phyloP scores from a whole-genome alignment of 2,329 filamentous ascomycete genomes.

The Aspergillus hortae region DNA sequence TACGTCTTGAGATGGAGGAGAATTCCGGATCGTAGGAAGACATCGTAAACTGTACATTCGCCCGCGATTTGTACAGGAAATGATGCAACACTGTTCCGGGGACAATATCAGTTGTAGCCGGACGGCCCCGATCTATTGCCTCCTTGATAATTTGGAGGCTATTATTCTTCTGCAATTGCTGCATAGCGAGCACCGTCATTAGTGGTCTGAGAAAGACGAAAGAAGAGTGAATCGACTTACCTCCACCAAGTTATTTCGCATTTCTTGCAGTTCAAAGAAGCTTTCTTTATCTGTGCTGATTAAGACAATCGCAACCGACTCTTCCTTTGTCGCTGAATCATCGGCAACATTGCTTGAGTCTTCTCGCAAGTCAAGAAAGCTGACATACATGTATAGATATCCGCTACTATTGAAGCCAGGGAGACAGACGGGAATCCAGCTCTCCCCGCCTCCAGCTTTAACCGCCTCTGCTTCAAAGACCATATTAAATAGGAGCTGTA shows the following conservation, averaged over 20 bases:
- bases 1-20: conserved; percentile 54
- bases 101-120: conserved; percentile 68
- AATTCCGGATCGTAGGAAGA: conserved; percentile 73
- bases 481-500: conserved; percentile 99
- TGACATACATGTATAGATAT: conserved; percentile 99
- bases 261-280: conserved; percentile 82
- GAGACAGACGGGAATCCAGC: conserved; percentile 93
- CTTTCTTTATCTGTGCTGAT: conserved; percentile 91
- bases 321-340: conserved; percentile 52
- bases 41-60: conserved; percentile 96
- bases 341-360: conserved; percentile 42
- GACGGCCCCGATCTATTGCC: conserved; percentile 69
- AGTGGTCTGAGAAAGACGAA: conserved; percentile 21
- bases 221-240: conserved; percentile 31
- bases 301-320: conserved; percentile 82
- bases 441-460: conserved; percentile 89
- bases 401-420: conserved; percentile 96
- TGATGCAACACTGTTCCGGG: conserved; percentile 79
- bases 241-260: conserved; percentile 59
- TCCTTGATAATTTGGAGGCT: conserved; percentile 70
- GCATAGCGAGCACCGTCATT: conserved; percentile 10
- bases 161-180: conserved; percentile 72
- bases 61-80: conserved; percentile 91
- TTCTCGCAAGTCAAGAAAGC: conserved; percentile 70
- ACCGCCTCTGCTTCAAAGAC: conserved; percentile 92